Base-by-base conservation (phyloP, 345 rosid species). In the Syzygium jambos region DNA sequence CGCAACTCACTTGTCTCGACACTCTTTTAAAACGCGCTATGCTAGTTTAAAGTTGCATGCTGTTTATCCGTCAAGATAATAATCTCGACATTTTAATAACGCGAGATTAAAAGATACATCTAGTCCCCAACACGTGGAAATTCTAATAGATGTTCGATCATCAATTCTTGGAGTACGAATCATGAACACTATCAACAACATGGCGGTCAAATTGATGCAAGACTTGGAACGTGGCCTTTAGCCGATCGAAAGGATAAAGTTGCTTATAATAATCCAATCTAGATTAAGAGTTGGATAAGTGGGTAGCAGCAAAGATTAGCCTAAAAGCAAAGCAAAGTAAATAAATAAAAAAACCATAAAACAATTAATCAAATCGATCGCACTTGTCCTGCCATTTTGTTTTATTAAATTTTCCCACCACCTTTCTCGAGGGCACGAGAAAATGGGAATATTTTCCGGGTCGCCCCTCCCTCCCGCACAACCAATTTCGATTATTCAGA, bases 1-100 rank as follows among this genome's bases (percentile, higher is more conserved):
- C 21, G 4, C 1, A 29, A 15, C 41, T 30, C 78, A 29, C 38
- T 30, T 2, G 0, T 2, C 43, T 68, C 3, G 11, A 68, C 12
- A 16, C 3, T 65, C 0, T 16, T 65, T 65, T 30, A 2, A 16
- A 68, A 68, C 0, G 1, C 3, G 21, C 13, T 9, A 1, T 23
- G 21, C 17, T 34, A 68, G 7, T 19, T 68, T 68, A 21, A 34
- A 34, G 2, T 17, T 4, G 2, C 25, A 9, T 17, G 1, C 2
- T 16, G 17, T 68, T 30, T 68, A 1, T 17, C 0, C 2, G 7
- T 8, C 25, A 3, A 9, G 25, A 34, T 34, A 34, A 9, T 68
- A 34, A 30, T 73, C 80, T 6, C 3, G 10, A 19, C 49, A 34
- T 56, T 9, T 9, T 9, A 56, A 23, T 9, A 23, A 23, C n/a